Evolutionary conservation across 495 filamentous ascomycete species (phyloP).

Genomic region (Penicillium silybi): DNA sequence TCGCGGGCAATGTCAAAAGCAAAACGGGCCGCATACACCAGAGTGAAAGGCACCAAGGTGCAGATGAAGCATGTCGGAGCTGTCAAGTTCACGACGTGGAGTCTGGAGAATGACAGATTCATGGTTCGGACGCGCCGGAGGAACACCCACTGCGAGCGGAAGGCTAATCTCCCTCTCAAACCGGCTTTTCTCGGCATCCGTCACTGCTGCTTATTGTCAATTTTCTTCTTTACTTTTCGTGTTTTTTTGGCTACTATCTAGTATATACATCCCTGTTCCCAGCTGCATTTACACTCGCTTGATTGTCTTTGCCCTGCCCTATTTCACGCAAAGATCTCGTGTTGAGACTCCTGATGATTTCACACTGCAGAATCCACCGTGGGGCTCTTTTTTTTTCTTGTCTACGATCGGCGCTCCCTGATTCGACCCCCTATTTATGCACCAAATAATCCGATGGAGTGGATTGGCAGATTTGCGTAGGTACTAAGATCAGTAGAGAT

Average conservation of each 20-base stretch:
- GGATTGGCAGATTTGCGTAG: not conserved
- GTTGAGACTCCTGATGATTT: slow-evolving; percentile 17
- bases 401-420: slow-evolving; percentile 18
- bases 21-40: slow-evolving; percentile 6
- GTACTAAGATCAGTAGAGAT: not conserved
- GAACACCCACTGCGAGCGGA: slow-evolving; percentile 19
- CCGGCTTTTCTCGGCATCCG: slow-evolving; percentile 12
- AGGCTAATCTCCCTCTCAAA: slow-evolving; percentile 14
- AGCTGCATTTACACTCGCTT: not conserved
- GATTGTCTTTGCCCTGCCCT: not conserved
- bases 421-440: slow-evolving; percentile 7
- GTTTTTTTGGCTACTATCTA: not conserved
- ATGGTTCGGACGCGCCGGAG: slow-evolving; percentile 27
- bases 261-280: not conserved
- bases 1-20: not conserved
- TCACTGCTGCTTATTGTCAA: not conserved
- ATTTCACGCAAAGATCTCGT: not conserved
- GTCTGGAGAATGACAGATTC: slow-evolving; percentile 20
- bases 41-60: slow-evolving; percentile 1
- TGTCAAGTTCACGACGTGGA: not conserved
- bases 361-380: slow-evolving; percentile 15
- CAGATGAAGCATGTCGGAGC: slow-evolving; percentile 15
- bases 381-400: slow-evolving; percentile 8
- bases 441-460: not conserved
- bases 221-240: not conserved